phyloP scores from a whole-genome alignment of 164 flowering plant genomes.

The Taxillus chinensis region DNA sequence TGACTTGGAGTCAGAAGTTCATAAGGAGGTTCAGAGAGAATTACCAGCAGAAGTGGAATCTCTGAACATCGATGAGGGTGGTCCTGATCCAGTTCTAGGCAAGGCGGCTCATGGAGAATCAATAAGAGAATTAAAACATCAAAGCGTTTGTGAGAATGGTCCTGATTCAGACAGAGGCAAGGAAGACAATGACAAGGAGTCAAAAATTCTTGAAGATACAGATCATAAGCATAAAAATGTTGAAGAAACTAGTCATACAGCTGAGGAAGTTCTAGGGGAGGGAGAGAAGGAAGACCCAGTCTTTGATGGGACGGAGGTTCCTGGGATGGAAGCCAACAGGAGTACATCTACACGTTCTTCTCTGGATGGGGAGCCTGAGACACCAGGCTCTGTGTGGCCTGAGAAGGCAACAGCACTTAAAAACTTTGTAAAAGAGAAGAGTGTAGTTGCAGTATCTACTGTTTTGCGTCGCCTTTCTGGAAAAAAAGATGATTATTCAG shows the following conservation, averaged over 20 bases:
- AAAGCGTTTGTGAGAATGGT: constrained; percentile 12
- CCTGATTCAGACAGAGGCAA: constrained; percentile 7
- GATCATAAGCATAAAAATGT: constrained; percentile 13
- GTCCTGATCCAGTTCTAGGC: constrained; percentile 6
- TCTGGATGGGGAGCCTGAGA: constrained; percentile 23
- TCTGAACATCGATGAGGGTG: constrained; percentile 12
- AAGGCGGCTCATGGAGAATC: constrained; percentile 16
- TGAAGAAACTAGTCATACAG: constrained; percentile 11
- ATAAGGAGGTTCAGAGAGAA: constrained; percentile 17
- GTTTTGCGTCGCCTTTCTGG: constrained; percentile 67
- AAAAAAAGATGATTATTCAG: constrained; percentile 30
- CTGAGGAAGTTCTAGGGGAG: constrained; percentile 26
- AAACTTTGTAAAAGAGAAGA: constrained; percentile 54
- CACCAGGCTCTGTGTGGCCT: constrained; percentile 50
- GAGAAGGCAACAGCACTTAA: constrained; percentile 55
- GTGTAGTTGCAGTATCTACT: constrained; percentile 46
- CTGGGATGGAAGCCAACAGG: constrained; percentile 34
- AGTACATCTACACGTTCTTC: constrained; percentile 26
- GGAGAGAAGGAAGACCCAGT: constrained; percentile 43
- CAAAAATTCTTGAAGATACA: constrained; percentile 18
- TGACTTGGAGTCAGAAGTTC: constrained; percentile 13
- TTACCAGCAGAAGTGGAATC: constrained; percentile 16
- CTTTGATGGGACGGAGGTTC: constrained; percentile 62
- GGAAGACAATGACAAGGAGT: constrained; percentile 5
- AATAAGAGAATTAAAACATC: constrained; percentile 15